Conservation (phyloP, 1,284 basidiomycete genomes). For the Sporisorium exsertum region DNA sequence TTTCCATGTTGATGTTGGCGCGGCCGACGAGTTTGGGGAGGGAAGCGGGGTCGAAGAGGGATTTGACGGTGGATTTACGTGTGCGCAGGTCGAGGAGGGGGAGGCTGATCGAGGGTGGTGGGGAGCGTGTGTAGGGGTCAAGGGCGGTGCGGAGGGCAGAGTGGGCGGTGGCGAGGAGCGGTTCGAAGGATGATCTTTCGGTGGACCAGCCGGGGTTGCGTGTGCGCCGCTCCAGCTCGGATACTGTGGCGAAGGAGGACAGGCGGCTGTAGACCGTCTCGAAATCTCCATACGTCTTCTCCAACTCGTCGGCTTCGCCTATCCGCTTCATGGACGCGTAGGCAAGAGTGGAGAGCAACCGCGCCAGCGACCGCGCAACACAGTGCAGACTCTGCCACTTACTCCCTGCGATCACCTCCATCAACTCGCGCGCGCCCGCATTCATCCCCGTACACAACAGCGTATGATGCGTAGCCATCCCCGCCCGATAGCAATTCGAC, state of each 20-base stretch:
- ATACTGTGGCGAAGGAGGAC: conserved; percentile 59
- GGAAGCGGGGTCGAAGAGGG: conserved; percentile 79
- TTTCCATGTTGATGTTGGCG: conserved; percentile 87
- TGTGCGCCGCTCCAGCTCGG: conserved; percentile 58
- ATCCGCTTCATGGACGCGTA: conserved; percentile 1
- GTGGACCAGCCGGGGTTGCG: conserved; percentile 62
- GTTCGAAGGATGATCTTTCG: conserved; percentile 44
- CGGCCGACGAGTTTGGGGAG: conserved; percentile 81
- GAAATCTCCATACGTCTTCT: conserved; percentile 26
- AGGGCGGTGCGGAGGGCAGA: conserved; percentile 39
- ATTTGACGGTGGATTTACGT: conserved; percentile 73
- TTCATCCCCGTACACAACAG: conserved; percentile 82
- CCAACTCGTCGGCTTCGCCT: conserved; percentile 5
- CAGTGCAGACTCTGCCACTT: conserved; percentile 45
- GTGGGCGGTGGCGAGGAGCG: conserved; percentile 36
- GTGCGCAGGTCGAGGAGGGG: conserved; percentile 53
- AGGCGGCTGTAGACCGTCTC: conserved; percentile 44
- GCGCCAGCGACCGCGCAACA: conserved; percentile 26
- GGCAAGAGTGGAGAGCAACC: conserved; percentile 20
- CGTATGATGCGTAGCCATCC: conserved; percentile 75
- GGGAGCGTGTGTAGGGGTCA: conserved; percentile 71
- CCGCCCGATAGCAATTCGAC: conserved; percentile 78
- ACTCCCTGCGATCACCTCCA: conserved; percentile 57
- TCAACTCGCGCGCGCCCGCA: conserved; percentile 73
- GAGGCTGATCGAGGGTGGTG: conserved; percentile 63